Evolutionary conservation across 768 basidiomycete species (phyloP), one percentile per base, ranked within the genome.

Genomic region (Trametes elegans): DNA sequence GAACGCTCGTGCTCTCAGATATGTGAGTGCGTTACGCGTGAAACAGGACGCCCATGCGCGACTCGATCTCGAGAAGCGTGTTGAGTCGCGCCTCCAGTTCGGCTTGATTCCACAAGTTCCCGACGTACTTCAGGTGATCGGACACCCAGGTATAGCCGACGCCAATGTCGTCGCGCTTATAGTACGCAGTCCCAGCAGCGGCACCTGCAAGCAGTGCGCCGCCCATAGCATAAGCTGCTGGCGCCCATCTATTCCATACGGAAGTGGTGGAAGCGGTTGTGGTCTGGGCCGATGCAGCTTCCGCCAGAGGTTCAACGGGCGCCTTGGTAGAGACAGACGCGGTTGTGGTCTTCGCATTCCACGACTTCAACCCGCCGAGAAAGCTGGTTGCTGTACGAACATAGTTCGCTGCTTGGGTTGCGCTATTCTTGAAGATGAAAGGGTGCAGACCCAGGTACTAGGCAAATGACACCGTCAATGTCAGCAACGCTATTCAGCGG

Each of bases 361-460:
- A 80, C 6, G 27, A 14, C 51, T 74, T 73, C 45, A 84, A 71
- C 26, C 76, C 24, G 83, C 78, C 16, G 82, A 87, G 53, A 21
- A 90, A 70, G 7, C 79, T 82, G 43, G 79, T 77, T 3, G 88
- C 92, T 11, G 81, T 72, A 43, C 77, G 79, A 4, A 85, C 85
- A 63, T 89, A 88, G 57, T 83, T 80, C 4, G 83, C 78, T 1
- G 83, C 89, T 66, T 90, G 88, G 0, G 83, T 85, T 0, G 90
- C 85, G 39, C 80, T 79, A 67, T 93, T 84, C 74, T 93, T 93
- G 77, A 94, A 90, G 29, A 94, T 84, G 51, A 75, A 75, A 0
- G 94, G 93, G 62, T 96, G 85, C 19, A 98, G 73, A 13, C 95
- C 94, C 19, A 92, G 81, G 71, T 88, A 97, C 93, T 96, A 61